These are phyloP conservation scores for Amesomyces nigricolor DNA, from an alignment of 2,329 filamentous ascomycete species.

Conservation along the genomic window DNA sequence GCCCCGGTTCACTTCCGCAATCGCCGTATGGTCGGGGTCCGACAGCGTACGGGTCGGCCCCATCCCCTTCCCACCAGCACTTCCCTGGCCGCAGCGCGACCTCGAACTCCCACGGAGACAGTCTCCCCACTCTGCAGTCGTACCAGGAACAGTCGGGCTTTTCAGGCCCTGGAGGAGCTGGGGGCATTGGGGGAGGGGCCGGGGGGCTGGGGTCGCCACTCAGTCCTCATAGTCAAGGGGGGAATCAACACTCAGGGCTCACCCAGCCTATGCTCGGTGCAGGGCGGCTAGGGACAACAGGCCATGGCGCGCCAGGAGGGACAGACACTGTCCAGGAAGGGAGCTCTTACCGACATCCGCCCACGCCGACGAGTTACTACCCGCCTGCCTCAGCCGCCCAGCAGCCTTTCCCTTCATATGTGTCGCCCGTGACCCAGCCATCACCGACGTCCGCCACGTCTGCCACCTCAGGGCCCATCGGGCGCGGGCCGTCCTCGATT, in stretches of 20 bases:
- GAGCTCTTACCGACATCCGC: constrained; percentile 9
- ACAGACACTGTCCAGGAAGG: constrained; percentile 9
- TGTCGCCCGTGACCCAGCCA: constrained; percentile 10
- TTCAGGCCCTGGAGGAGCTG: constrained; percentile 49
- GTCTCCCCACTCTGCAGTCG: constrained; percentile 60
- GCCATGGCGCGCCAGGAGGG: constrained; percentile 23
- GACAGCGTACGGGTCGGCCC: constrained; percentile 23
- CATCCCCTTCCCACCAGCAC: constrained; percentile 35
- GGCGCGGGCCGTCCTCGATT: constrained; percentile 11
- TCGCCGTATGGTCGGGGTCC: constrained; percentile 35
- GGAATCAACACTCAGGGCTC: constrained; percentile 13
- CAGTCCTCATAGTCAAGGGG: constrained; percentile 4
- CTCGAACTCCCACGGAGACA: constrained; percentile 49
- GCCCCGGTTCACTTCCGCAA: constrained; percentile 41
- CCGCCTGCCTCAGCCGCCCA: constrained; percentile 35
- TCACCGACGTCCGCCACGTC: constrained; percentile 15
- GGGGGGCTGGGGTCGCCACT: constrained; percentile 30
- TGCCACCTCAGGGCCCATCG: constrained; percentile 6
- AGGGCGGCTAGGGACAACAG: constrained; percentile 15
- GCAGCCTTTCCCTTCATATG: constrained; percentile 27
- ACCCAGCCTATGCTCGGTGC: constrained; percentile 16
- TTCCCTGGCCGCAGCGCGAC: constrained; percentile 51
- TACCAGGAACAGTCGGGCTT: constrained; percentile 62
- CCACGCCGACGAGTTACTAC: constrained; percentile 17
- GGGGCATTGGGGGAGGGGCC: constrained; percentile 33